A percentile compares a stretch with the other conserved stretches of the same genome.
These are phyloP conservation scores for Pyrenochaeta sp. DNA, from an alignment of 2,329 filamentous ascomycete genomes.

Conservation along the genomic window DNA sequence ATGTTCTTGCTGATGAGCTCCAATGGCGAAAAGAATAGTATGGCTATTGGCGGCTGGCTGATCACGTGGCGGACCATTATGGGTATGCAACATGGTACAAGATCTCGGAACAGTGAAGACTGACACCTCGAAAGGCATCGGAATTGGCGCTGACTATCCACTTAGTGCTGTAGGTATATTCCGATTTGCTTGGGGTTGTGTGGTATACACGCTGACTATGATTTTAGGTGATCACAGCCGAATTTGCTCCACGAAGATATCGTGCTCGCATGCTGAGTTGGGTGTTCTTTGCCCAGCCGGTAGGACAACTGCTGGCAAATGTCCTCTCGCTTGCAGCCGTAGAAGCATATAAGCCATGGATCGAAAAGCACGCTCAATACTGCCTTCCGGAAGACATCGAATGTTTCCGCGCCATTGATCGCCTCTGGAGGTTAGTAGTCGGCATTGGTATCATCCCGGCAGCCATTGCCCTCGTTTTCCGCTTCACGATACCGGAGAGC, in stretches of 20 bases:
- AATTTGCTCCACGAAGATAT: conserved; percentile 50
- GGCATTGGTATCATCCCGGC: conserved; percentile 52
- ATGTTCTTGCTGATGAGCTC: conserved; percentile 52
- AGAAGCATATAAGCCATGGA: conserved; percentile 34
- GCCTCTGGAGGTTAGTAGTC: conserved; percentile 51
- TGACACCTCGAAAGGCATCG: conserved; percentile 30
- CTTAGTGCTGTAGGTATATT: conserved; percentile 39
- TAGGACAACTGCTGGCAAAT: conserved; percentile 49
- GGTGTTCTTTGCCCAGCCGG: conserved; percentile 54
- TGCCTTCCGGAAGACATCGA: conserved; percentile 28
- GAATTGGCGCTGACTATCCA: conserved; percentile 51
- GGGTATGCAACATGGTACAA: conserved; percentile 30
- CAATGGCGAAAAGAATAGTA: conserved; percentile 44
- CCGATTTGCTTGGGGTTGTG: neutral
- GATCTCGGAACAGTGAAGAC: neutral
- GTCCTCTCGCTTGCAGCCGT: conserved; percentile 41
- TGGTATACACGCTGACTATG: conserved; percentile 3
- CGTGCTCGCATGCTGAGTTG: conserved; percentile 53
- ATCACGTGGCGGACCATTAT: conserved; percentile 52
- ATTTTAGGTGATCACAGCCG: conserved; percentile 44
- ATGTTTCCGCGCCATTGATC: conserved; percentile 47
- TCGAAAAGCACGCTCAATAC: conserved; percentile 22
- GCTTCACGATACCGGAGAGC: conserved; percentile 53
- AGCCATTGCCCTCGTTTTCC: conserved; percentile 38
- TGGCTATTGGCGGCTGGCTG: conserved; percentile 51